A percentile compares a stretch with the other conserved stretches of the same genome.
These are phyloP conservation scores for Neurospora hispaniola DNA, from an alignment of 495 filamentous ascomycete genomes.

Conservation along the genomic window DNA sequence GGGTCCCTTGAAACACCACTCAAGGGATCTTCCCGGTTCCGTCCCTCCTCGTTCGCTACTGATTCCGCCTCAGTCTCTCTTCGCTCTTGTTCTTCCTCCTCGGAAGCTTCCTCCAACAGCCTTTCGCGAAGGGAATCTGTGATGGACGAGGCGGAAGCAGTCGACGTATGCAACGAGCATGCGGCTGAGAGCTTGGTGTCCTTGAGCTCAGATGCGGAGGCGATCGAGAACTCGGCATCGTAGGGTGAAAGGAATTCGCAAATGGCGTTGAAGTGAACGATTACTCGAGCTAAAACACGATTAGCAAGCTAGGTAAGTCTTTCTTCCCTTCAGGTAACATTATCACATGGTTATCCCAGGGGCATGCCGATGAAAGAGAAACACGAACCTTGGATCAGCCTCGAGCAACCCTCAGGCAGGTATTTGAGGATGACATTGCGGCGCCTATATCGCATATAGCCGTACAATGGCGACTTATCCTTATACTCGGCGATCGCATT, in stretches of 20 bases:
- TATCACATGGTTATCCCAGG: background rate
- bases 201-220: conserved; percentile 64
- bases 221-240: conserved; percentile 69
- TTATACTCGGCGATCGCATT: conserved; percentile 65
- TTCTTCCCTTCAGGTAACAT: background rate
- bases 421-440: conserved; percentile 89
- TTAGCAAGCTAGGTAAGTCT: conserved; percentile 4
- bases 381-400: conserved; percentile 74
- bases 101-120: conserved; percentile 79
- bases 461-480: conserved; percentile 80
- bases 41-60: conserved; percentile 29
- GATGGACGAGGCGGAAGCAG: conserved; percentile 77
- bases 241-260: conserved; percentile 79
- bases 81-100: conserved; percentile 60
- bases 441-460: conserved; percentile 80
- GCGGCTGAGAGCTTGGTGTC: conserved; percentile 81
- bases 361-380: conserved; percentile 2
- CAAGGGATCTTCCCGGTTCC: background rate
- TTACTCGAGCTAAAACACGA: conserved; percentile 58
- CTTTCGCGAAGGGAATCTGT: conserved; percentile 66
- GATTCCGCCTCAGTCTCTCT: conserved; percentile 39
- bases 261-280: conserved; percentile 87
- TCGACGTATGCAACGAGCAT: conserved; percentile 82
- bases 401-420: conserved; percentile 78
- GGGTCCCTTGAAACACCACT: conserved; percentile 21